Percentiles rank a stretch among this genome's conserved stretches.
phyloP scores from a whole-genome alignment of 148 eudicot genomes.

The Persicaria tinctoria region DNA sequence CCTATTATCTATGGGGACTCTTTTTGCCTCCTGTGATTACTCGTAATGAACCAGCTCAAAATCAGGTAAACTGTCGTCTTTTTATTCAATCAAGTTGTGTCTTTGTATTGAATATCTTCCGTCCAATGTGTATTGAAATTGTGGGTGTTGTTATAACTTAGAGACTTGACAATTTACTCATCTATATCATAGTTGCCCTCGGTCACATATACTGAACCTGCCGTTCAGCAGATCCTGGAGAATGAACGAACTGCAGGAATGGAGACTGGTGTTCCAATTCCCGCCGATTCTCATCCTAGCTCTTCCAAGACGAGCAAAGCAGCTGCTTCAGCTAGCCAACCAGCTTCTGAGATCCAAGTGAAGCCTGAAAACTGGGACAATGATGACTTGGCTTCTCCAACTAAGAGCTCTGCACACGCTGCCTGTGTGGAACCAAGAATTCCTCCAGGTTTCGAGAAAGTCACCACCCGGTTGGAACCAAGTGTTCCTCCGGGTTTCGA shows the following conservation, averaged over 20 bases:
- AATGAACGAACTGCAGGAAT: neutral
- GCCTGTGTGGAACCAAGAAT: neutral
- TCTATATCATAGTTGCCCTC: neutral
- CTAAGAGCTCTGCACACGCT: neutral
- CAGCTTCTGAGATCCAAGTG: neutral
- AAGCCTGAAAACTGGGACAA: neutral
- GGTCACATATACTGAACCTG: neutral
- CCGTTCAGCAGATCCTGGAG: neutral
- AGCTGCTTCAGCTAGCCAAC: neutral
- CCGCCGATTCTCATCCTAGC: neutral
- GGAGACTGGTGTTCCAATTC: neutral
- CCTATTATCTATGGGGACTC: slow-evolving; percentile 6
- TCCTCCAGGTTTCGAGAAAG: slow-evolving; percentile 4
- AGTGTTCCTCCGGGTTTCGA: neutral
- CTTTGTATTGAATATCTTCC: neutral
- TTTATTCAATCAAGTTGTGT: neutral
- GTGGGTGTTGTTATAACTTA: neutral
- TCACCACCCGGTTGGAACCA: neutral
- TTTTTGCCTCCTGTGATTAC: neutral
- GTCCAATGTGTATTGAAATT: neutral
- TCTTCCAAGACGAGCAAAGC: neutral
- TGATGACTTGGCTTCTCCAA: neutral
- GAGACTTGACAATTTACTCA: neutral
- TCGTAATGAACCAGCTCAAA: neutral
- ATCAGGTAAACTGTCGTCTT: neutral